Evolutionary conservation across 2,329 filamentous ascomycete genomes (phyloP), one percentile per base, ranked within the genome.

Genomic region (Microsporum ferrugineum): DNA sequence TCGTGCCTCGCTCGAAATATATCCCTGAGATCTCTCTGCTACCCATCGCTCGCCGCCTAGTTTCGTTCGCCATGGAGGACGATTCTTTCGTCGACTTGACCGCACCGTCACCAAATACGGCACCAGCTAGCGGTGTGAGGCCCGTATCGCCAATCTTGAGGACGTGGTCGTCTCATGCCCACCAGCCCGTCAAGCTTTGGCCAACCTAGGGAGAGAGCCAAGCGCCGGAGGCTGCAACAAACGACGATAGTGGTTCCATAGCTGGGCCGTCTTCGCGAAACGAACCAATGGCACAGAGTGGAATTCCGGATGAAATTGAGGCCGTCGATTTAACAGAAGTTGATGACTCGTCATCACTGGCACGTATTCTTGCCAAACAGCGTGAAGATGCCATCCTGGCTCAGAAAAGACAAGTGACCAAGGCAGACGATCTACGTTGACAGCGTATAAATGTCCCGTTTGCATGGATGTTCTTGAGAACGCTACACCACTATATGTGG

Each of bases 391-490:
- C 80, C 0, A 72, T 82, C 41, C 77, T 77, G 60, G 73, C 77
- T 1, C 76, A 81, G 64, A 63, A 69, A 60, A 60, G 8, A 39
- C 47, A 47, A 60, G 65, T 1, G 69, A 71, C 5, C 69, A 70
- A 38, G 65, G 69, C 17, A 68, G 65, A 14, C 71, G 66, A 2
- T 75, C 74, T 39, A 66, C 73, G 39, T 74, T 80, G 65, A 79
- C 73, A 27, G 78, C 71, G 3, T 79, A 80, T 68, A 81, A 75
- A 63, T 86, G 84, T 68, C 83, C 84, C 51, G 82, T 86, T 27
- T 86, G 84, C 71, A 81, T 86, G 80, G 84, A 86, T 65, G 78
- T 74, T 2, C 81, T 80, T 1, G 83, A 79, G 6, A 78, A 85
- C 68, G 77, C 83, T 7, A 85, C 83, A 1, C 78, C 2, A 85